Conservation (phyloP, 1,139 yeast species). For the Kodamaea plutei region DNA sequence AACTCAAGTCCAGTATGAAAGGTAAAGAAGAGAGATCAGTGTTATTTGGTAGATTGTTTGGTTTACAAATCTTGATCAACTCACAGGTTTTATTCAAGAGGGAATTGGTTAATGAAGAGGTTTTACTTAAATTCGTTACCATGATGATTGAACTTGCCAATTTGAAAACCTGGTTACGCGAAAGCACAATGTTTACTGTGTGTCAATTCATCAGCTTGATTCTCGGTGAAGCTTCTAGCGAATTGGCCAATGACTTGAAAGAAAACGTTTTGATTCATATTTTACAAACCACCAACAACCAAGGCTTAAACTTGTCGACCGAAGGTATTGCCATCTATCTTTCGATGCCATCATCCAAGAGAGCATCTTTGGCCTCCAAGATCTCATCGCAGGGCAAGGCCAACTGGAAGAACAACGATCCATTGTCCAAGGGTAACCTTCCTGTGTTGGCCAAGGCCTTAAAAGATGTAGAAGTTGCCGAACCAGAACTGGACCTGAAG, state of each 20-base stretch:
- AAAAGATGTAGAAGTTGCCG: slow-evolving; percentile 48
- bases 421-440: slow-evolving; percentile 66
- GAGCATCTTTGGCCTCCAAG: slow-evolving; percentile 22
- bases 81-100: slow-evolving; percentile 41
- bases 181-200: slow-evolving; percentile 70
- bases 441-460: slow-evolving; percentile 58
- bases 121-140: slow-evolving; percentile 36
- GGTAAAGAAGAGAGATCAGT: slow-evolving; percentile 83
- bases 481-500: slow-evolving; percentile 26
- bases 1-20: slow-evolving; percentile 49
- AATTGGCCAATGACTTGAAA: slow-evolving; percentile 7
- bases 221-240: slow-evolving; percentile 9
- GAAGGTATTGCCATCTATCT: slow-evolving; percentile 81
- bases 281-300: slow-evolving; percentile 44
- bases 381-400: slow-evolving; percentile 25
- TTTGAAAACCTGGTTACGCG: slow-evolving; percentile 81
- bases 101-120: slow-evolving; percentile 24
- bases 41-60: slow-evolving; percentile 81
- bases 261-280: slow-evolving; percentile 25
- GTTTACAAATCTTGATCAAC: slow-evolving; percentile 70
- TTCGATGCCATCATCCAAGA: slow-evolving; percentile 33
- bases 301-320: slow-evolving; percentile 58
- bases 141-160: slow-evolving; percentile 56
- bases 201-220: slow-evolving; percentile 41
- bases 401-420: slow-evolving; percentile 70